Percentiles rank a stretch among this genome's conserved stretches.
Evolutionary conservation across 1,139 yeast genomes (phyloP).

Genomic region (Hansenula anomala): DNA sequence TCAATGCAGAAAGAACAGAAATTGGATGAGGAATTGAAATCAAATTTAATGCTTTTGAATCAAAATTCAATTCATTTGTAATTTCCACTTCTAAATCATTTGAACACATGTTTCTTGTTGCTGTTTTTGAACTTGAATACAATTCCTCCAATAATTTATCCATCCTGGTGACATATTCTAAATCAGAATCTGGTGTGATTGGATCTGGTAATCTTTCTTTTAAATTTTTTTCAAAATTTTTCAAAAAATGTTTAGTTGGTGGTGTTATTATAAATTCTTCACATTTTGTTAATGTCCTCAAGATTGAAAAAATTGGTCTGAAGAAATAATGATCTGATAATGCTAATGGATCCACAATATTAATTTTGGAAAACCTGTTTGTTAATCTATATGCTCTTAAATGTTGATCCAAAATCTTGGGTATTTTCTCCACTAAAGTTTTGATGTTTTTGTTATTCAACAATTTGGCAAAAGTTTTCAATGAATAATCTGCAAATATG

Average conservation of each 20-base stretch:
- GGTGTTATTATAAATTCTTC: slow-evolving; percentile 9
- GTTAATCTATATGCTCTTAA: slow-evolving; percentile 7
- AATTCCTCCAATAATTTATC: slow-evolving; percentile 6
- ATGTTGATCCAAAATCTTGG: slow-evolving; percentile 12
- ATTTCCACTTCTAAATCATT: slow-evolving; percentile 2
- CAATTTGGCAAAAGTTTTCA: slow-evolving; percentile 9
- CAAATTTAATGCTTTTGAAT: slow-evolving; percentile 3
- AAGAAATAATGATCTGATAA: slow-evolving; percentile 13
- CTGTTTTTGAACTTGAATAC: neutral
- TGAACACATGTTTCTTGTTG: slow-evolving; percentile 1
- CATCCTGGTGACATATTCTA: slow-evolving; percentile 2
- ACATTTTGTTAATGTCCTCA: slow-evolving; percentile 8
- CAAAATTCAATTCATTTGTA: slow-evolving; percentile 2
- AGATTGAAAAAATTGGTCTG: slow-evolving; percentile 4
- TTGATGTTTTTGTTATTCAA: slow-evolving; percentile 13
- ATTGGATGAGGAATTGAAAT: slow-evolving; percentile 15
- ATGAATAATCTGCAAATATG: slow-evolving; percentile 14
- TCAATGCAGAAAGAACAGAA: slow-evolving; percentile 8
- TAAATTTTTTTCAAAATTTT: slow-evolving; percentile 8
- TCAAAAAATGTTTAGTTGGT: slow-evolving; percentile 10
- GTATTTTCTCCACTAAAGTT: slow-evolving; percentile 8
- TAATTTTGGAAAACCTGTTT: slow-evolving; percentile 5
- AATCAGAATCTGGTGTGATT: slow-evolving; percentile 5
- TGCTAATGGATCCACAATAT: slow-evolving; percentile 14
- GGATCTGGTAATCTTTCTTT: slow-evolving; percentile 6